These are phyloP conservation scores for Fusarium sp. DNA, from an alignment of 2,329 filamentous ascomycete genomes.

Conservation along the genomic window DNA sequence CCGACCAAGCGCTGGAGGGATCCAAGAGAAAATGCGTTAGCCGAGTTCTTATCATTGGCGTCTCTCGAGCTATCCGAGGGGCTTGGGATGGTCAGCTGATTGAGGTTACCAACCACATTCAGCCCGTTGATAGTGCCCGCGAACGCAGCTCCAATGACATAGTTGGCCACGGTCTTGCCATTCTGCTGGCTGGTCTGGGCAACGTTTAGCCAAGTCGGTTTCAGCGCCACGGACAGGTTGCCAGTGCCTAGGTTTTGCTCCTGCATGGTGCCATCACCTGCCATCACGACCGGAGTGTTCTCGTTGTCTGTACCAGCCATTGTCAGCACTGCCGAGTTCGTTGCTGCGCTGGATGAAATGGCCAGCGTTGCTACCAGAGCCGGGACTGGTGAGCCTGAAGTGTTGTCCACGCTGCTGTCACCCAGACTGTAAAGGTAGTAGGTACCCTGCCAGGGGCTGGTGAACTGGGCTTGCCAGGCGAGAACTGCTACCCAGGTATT, in stretches of 20 bases:
- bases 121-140: background rate
- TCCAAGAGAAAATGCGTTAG: no score
- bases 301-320: background rate
- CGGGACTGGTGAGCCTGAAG: background rate
- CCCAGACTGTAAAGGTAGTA: conserved; percentile 6
- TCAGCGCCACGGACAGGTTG: background rate
- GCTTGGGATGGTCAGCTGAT: background rate
- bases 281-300: background rate
- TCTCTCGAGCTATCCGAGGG: background rate
- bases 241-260: conserved; percentile 1
- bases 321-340: background rate
- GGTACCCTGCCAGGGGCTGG: conserved; percentile 10
- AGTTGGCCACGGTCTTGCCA: background rate
- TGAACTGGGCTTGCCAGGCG: conserved; percentile 11
- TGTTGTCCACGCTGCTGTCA: background rate
- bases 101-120: background rate
- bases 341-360: background rate
- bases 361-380: background rate
- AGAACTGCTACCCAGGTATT: background rate
- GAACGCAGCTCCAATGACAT: conserved; percentile 3
- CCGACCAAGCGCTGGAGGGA: background rate
- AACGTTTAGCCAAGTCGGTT: background rate
- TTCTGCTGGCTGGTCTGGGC: background rate
- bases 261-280: background rate
- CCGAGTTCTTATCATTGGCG: no score